phyloP scores from a whole-genome alignment of 2,329 filamentous ascomycete species.

The Septoria linicola region DNA sequence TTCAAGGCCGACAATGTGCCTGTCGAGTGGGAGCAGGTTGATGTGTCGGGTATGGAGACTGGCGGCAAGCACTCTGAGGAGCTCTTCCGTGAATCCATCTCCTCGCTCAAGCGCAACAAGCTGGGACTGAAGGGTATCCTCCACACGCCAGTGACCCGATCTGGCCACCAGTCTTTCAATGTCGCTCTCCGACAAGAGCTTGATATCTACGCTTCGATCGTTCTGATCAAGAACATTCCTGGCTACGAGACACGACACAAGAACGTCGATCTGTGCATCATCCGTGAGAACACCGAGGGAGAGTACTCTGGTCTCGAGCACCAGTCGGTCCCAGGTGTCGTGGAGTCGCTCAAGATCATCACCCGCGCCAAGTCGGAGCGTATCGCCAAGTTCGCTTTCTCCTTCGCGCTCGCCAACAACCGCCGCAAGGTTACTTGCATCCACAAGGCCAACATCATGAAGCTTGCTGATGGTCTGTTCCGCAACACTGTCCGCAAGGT shows the following conservation, averaged over 20 bases:
- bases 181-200: slow-evolving; percentile 98
- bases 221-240: slow-evolving; percentile 99
- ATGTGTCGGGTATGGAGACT: slow-evolving; percentile 85
- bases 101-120: slow-evolving; percentile 97
- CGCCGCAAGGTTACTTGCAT: slow-evolving; percentile 99
- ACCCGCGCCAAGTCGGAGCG: slow-evolving; percentile 98
- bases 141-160: slow-evolving; percentile 93
- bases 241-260: slow-evolving; percentile 97
- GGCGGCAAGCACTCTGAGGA: slow-evolving; percentile 87
- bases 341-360: slow-evolving; percentile 99
- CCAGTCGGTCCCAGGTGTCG: slow-evolving; percentile 92
- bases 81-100: slow-evolving; percentile 91
- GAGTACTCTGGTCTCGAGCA: slow-evolving; percentile 99
- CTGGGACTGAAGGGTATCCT: slow-evolving; percentile 98
- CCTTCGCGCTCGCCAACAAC: slow-evolving; percentile 97
- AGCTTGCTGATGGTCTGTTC: slow-evolving; percentile 98
- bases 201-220: slow-evolving; percentile 98
- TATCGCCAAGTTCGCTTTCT: slow-evolving; percentile 98
- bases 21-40: slow-evolving; percentile 97
- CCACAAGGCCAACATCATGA: slow-evolving; percentile 99
- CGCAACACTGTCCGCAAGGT: slow-evolving; percentile 93
- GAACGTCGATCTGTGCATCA: slow-evolving; percentile 97
- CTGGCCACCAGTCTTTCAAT: slow-evolving; percentile 99
- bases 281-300: slow-evolving; percentile 99
- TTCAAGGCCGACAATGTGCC: slow-evolving; percentile 99